Base-by-base conservation (phyloP, 2,329 filamentous ascomycete species). In the Emmonsia crescens region DNA sequence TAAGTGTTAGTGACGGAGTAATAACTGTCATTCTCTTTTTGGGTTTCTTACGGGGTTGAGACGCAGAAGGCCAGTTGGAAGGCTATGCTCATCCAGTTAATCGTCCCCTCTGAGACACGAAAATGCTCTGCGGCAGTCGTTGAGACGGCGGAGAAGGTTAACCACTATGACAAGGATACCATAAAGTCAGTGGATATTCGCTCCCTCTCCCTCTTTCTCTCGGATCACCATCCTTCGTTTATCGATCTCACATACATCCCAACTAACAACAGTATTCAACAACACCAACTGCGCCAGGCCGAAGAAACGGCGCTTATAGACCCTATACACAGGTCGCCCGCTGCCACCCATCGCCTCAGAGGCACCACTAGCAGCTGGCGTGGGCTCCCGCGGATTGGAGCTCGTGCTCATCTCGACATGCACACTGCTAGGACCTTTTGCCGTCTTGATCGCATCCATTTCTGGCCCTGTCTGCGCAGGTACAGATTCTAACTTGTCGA, bases 41-140 rank as follows among this genome's bases (percentile, higher is more conserved):
- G 55, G 16, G 6, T 46, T 44, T 33, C 79, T 65, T 71, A 80
- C 60, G 94, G 93, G 55, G 85, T 85, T 49, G 86, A 80, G 66
- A 83, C 79, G 52, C 89, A 84, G 70, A 96, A 97, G 59, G 91
- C 80, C 72, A 97, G 93, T 57, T 96, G 80, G 72, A 95, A 96
- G 46, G 82, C 87, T 0, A 89, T 97, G 70, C 88, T 91, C 65
- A 96, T 82, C 94, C 94, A 97, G 76, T 97, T 97, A 76, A 97
- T 88, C 38, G 84, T 83, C 19, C 84, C 86, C 70, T 92, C 86
- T 40, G 81, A 82, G 14, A 92, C 89, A 59, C 78, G 67, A 72
- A 95, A 97, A 78, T 91, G 96, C 29, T 80, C 68, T 0, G 91
- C 85, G 1, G 90, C 83, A 27, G 87, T 84, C 40, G 83, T 83